phyloP scores from a whole-genome alignment of 129 eudicot genomes.

The Mikania micrantha region DNA sequence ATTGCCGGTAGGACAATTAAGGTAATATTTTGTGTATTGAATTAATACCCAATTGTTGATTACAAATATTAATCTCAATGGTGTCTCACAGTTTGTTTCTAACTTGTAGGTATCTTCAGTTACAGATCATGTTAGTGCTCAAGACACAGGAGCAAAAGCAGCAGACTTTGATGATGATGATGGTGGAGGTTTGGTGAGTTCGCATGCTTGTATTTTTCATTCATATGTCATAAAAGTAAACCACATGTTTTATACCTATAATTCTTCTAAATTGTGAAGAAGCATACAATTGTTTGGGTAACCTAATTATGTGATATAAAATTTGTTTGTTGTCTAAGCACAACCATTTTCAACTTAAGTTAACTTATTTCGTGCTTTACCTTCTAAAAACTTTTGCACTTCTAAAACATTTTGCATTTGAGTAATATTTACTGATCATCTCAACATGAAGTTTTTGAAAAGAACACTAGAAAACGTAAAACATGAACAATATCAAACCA shows the following conservation, averaged over 20 bases:
- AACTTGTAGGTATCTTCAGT: slow-evolving; percentile 36
- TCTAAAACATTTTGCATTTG: not conserved
- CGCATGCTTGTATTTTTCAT: not conserved
- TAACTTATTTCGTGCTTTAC: not conserved
- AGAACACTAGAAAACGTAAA: not conserved
- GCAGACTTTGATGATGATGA: slow-evolving; percentile 97
- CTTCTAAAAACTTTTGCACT: not conserved
- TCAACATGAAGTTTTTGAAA: not conserved
- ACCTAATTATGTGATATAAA: not conserved
- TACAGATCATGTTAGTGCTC: slow-evolving; percentile 79
- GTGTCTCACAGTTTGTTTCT: not conserved
- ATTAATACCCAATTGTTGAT: not conserved
- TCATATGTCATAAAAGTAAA: not conserved
- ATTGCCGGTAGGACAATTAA: slow-evolving; percentile 85
- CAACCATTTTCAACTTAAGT: not conserved
- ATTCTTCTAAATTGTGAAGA: not conserved
- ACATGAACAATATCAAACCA: not conserved
- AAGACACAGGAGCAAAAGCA: slow-evolving; percentile 87
- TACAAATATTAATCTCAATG: not conserved
- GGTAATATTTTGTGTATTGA: slow-evolving; percentile 30
- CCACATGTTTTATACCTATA: not conserved
- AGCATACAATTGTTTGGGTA: not conserved
- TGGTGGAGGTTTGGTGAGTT: slow-evolving; percentile 24
- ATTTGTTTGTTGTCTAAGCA: not conserved
- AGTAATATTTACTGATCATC: not conserved